phyloP scores from a whole-genome alignment of 345 rosid genomes.

The Euphorbia pulcherrima region DNA sequence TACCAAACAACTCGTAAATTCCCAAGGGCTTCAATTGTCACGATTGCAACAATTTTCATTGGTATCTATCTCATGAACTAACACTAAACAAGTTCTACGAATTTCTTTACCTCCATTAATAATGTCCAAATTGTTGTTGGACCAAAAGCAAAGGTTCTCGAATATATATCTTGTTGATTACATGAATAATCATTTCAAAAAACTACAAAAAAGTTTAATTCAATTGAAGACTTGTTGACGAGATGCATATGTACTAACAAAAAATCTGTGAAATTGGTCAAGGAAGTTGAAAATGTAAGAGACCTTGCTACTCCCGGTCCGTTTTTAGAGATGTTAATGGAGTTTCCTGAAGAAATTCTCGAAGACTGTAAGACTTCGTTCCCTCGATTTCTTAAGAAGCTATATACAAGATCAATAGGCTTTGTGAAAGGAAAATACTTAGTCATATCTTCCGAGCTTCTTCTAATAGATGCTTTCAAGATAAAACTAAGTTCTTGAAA shows the following conservation, averaged over 20 bases:
- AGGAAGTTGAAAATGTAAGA: neutral
- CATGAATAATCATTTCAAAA: neutral
- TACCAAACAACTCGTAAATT: neutral
- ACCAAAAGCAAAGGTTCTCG: neutral
- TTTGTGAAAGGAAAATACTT: conserved; percentile 2
- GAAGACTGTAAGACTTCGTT: neutral
- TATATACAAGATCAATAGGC: neutral
- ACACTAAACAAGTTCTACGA: neutral
- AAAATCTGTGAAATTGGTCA: neutral
- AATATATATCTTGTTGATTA: neutral
- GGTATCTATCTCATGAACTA: conserved; percentile 3
- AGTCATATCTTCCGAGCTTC: neutral
- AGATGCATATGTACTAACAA: neutral
- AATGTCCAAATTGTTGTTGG: neutral
- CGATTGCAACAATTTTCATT: neutral
- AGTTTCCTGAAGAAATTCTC: conserved; percentile 8
- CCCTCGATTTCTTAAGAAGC: neutral
- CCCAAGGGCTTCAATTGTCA: neutral
- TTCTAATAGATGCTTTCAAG: neutral
- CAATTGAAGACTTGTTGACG: neutral
- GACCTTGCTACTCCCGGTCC: no score
- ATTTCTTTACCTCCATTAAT: neutral
- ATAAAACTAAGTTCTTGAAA: neutral
- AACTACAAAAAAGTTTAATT: neutral
- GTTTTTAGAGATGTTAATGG: neutral